Percentiles rank a stretch among this genome's conserved stretches.
Evolutionary conservation across 495 filamentous ascomycete species (phyloP).

Genomic region (Cetradonia linearis): DNA sequence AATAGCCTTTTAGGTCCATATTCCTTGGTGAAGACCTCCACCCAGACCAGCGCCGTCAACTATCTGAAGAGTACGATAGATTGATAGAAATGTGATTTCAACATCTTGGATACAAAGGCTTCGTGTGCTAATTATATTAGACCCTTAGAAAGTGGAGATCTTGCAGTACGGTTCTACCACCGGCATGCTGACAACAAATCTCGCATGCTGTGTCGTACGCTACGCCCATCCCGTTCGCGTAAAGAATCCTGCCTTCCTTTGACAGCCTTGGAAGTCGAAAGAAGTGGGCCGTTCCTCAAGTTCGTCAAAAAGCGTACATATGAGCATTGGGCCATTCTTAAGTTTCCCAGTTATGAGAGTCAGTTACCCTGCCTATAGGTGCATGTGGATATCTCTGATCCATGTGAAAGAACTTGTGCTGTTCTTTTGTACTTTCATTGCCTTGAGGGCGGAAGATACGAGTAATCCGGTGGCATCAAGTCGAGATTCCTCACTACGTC

Average conservation of each 20-base stretch:
- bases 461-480: constrained; percentile 41
- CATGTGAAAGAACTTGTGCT: constrained; percentile 53
- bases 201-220: constrained; percentile 46
- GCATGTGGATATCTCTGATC: neutral
- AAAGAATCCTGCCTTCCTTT: constrained; percentile 43
- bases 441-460: constrained; percentile 60
- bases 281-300: constrained; percentile 43
- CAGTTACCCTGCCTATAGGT: constrained; percentile 6
- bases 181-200: constrained; percentile 44
- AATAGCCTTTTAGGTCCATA: constrained; percentile 34
- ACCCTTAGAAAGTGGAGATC: constrained; percentile 37
- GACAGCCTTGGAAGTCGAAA: constrained; percentile 43
- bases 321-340: constrained; percentile 24
- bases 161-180: constrained; percentile 47
- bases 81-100: constrained; percentile 38
- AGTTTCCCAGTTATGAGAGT: constrained; percentile 20
- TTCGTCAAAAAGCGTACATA: constrained; percentile 38
- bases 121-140: constrained; percentile 21
- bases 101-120: constrained; percentile 2
- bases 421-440: constrained; percentile 67
- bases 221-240: constrained; percentile 29
- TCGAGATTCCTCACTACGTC: constrained; percentile 49
- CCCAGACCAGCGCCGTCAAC: constrained; percentile 30
- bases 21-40: constrained; percentile 38
- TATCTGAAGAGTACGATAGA: constrained; percentile 31